phyloP scores from a whole-genome alignment of 2,329 filamentous ascomycete genomes.

The Teratosphaeria viscida region DNA sequence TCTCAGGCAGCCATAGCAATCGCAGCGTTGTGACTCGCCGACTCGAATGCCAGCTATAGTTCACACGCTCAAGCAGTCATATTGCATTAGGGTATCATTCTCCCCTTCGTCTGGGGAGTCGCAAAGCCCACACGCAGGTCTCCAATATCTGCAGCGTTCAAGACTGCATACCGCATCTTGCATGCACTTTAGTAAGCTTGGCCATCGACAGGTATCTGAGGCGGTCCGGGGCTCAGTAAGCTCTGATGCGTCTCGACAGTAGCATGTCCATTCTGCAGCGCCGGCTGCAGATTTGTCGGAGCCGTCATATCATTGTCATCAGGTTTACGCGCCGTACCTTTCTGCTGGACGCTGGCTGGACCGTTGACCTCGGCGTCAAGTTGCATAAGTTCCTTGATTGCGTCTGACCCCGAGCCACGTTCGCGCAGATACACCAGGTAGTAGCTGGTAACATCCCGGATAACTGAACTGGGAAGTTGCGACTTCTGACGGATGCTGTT shows the following conservation, averaged over 20 bases:
- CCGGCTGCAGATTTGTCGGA: background rate
- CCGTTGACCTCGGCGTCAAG: slow-evolving; percentile 84
- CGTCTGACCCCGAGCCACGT: slow-evolving; percentile 60
- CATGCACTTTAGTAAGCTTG: background rate
- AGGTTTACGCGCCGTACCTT: background rate
- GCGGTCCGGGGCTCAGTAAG: background rate
- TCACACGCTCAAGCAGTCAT: background rate
- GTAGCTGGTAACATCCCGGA: slow-evolving; percentile 63
- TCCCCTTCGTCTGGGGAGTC: background rate
- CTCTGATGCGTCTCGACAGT: background rate
- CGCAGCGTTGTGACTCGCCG: background rate
- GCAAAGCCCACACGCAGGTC: background rate
- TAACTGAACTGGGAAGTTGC: slow-evolving; percentile 53
- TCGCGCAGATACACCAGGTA: slow-evolving; percentile 72
- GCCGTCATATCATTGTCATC: background rate
- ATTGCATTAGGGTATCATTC: background rate
- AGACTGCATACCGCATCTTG: background rate
- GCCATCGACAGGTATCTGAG: background rate
- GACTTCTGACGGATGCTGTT: slow-evolving; percentile 65
- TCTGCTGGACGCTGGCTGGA: slow-evolving; percentile 22
- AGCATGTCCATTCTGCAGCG: background rate
- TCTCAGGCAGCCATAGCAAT: background rate
- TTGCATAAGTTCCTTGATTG: slow-evolving; percentile 75
- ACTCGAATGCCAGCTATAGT: background rate
- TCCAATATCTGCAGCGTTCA: too few relatives aligned